These are phyloP conservation scores for Acorus calamus DNA, from an alignment of 106 monocot species.

Conservation along the genomic window DNA sequence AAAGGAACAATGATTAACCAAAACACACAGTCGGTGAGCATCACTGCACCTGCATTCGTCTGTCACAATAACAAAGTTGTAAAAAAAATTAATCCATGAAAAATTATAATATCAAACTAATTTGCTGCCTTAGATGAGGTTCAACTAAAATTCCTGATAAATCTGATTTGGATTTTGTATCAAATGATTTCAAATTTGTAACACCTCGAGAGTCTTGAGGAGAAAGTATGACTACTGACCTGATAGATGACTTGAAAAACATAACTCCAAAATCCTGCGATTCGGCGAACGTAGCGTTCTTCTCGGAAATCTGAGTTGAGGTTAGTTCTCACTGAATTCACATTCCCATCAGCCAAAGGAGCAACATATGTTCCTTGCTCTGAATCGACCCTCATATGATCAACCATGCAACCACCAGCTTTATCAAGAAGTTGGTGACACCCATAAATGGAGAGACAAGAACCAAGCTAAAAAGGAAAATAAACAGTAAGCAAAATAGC, in stretches of 20 bases:
- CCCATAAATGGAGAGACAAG: slow-evolving; percentile 64
- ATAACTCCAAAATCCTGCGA: slow-evolving; percentile 74
- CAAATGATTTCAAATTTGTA: background rate
- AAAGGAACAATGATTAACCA: slow-evolving; percentile 94
- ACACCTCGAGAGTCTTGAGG: background rate
- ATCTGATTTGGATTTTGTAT: no score
- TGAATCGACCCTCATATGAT: slow-evolving; percentile 25
- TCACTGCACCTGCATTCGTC: slow-evolving; percentile 97
- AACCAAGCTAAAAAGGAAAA: slow-evolving; percentile 49
- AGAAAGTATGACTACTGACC: slow-evolving; percentile 20
- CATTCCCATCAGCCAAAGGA: slow-evolving; percentile 19
- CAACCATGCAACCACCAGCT: slow-evolving; percentile 13
- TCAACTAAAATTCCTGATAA: no score
- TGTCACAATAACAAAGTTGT: slow-evolving; percentile 19
- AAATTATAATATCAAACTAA: background rate
- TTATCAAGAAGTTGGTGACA: slow-evolving; percentile 46
- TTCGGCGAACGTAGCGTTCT: slow-evolving; percentile 12
- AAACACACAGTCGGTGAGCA: slow-evolving; percentile 93
- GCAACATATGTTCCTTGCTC: slow-evolving; percentile 32
- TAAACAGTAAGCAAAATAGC: no score
- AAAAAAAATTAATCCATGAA: no score
- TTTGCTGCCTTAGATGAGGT: slow-evolving; percentile 3
- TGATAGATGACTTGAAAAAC: slow-evolving; percentile 87
- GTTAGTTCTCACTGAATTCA: slow-evolving; percentile 8
- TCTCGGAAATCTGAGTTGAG: slow-evolving; percentile 12